These are phyloP conservation scores for Bipolaris gigantea DNA, from an alignment of 2,329 filamentous ascomycete species.

Conservation along the genomic window DNA sequence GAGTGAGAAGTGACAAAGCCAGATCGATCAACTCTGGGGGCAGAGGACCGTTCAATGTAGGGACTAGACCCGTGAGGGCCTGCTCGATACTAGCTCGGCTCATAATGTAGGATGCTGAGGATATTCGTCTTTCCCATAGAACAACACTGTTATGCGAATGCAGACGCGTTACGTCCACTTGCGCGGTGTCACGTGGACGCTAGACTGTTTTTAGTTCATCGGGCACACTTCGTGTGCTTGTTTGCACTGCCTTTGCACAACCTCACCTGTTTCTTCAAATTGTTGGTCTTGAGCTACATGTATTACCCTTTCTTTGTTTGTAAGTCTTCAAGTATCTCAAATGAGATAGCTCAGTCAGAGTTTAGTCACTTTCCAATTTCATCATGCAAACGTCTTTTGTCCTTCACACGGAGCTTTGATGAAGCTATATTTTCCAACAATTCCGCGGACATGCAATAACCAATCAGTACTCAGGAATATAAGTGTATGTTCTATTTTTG, in stretches of 20 bases:
- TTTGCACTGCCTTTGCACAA: background rate
- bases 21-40: conserved; percentile 39
- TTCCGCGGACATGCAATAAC: too few relatives aligned
- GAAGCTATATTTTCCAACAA: too few relatives aligned
- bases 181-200: conserved; percentile 17
- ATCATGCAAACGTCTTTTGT: background rate
- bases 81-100: conserved; percentile 34
- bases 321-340: background rate
- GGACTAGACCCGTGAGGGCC: conserved; percentile 48
- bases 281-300: too few relatives aligned
- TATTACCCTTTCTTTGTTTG: too few relatives aligned
- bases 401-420: background rate
- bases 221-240: background rate
- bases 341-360: background rate
- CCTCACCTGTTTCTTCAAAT: too few relatives aligned
- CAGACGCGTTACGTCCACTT: conserved; percentile 10
- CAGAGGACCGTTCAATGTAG: conserved; percentile 40
- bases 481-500: too few relatives aligned
- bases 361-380: background rate
- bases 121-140: background rate
- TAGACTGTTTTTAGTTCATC: background rate
- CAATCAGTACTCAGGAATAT: too few relatives aligned
- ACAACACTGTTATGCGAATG: background rate
- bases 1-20: conserved; percentile 39
- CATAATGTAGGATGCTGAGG: conserved; percentile 12